These are phyloP conservation scores for Alternaria gaisen DNA, from an alignment of 2,329 filamentous ascomycete genomes.

Conservation along the genomic window DNA sequence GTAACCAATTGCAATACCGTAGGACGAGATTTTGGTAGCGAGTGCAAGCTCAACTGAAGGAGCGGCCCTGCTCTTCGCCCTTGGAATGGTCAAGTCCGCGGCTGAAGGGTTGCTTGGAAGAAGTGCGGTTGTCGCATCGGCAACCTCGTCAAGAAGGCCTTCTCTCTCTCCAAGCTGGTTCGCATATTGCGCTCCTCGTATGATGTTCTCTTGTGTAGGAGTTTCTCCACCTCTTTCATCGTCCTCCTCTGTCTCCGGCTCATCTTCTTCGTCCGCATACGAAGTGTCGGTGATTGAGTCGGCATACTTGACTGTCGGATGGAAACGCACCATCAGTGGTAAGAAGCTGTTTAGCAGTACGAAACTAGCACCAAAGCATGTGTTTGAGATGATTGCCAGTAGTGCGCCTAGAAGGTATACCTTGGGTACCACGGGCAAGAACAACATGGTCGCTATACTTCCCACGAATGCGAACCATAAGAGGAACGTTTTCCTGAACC, in stretches of 20 bases:
- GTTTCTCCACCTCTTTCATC: constrained; percentile 21
- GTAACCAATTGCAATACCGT: constrained; percentile 94
- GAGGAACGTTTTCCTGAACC: constrained; percentile 85
- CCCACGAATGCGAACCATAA: constrained; percentile 85
- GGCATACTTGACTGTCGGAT: constrained; percentile 66
- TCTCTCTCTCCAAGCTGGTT: constrained; percentile 39
- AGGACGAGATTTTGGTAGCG: constrained; percentile 89
- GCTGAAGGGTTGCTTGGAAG: constrained; percentile 39
- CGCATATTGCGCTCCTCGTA: constrained; percentile 37
- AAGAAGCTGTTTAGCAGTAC: constrained; percentile 96
- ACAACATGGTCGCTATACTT: constrained; percentile 84
- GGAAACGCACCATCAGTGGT: constrained; percentile 86
- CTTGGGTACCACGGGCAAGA: constrained; percentile 77
- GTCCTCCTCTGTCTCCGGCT: constrained; percentile 29
- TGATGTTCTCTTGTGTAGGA: constrained; percentile 29
- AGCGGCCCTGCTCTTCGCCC: constrained; percentile 38
- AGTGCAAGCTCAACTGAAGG: constrained; percentile 76
- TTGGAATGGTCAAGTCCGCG: constrained; percentile 43
- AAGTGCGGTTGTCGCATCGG: constrained; percentile 50
- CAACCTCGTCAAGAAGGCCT: constrained; percentile 36
- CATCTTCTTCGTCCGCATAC: constrained; percentile 41
- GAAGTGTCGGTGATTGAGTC: constrained; percentile 32
- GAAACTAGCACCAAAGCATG: constrained; percentile 92
- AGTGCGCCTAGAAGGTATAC: constrained; percentile 83
- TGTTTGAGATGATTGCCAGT: constrained; percentile 89